Percentiles rank a stretch among this genome's conserved stretches.
Conservation (phyloP, 139 green algal species). For the Bryopsis sp. region DNA sequence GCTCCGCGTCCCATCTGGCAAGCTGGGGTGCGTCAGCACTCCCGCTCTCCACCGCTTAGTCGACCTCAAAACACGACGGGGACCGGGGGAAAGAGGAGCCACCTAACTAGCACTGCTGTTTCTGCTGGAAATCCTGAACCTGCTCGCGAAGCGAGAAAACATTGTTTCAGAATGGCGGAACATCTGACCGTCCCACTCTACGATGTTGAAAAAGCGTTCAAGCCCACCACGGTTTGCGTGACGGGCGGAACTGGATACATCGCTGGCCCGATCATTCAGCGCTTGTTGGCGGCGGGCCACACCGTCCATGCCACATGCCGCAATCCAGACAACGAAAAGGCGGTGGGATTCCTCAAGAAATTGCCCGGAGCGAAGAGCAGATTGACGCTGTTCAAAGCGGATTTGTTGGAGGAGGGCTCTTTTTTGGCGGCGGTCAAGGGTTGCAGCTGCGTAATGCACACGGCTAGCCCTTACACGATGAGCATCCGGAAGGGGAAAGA, state of each 20-base stretch:
- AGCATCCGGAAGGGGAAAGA: not conserved
- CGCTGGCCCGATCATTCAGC: not conserved
- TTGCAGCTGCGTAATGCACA: not conserved
- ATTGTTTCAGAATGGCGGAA: no score
- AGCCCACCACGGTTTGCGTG: not conserved
- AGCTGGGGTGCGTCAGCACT: no score
- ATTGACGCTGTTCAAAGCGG: not conserved
- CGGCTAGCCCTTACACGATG: not conserved
- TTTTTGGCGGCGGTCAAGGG: not conserved
- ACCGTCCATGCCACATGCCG: not conserved
- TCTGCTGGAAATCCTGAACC: no score
- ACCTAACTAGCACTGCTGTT: no score
- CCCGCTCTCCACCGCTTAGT: no score
- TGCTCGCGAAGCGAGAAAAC: no score
- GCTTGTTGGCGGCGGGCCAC: not conserved
- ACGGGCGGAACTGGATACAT: not conserved
- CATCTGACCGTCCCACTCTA: not conserved
- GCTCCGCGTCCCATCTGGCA: no score
- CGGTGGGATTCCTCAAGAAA: not conserved
- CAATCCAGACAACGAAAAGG: not conserved
- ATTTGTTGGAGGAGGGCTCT: not conserved
- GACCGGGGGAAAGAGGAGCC: no score
- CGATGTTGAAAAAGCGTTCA: not conserved
- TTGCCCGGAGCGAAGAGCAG: no score
- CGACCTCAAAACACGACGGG: no score